Percentiles rank a stretch among this genome's conserved stretches.
Evolutionary conservation across 1,284 basidiomycete genomes (phyloP).

Genomic region (Austropuccinia psidii): DNA sequence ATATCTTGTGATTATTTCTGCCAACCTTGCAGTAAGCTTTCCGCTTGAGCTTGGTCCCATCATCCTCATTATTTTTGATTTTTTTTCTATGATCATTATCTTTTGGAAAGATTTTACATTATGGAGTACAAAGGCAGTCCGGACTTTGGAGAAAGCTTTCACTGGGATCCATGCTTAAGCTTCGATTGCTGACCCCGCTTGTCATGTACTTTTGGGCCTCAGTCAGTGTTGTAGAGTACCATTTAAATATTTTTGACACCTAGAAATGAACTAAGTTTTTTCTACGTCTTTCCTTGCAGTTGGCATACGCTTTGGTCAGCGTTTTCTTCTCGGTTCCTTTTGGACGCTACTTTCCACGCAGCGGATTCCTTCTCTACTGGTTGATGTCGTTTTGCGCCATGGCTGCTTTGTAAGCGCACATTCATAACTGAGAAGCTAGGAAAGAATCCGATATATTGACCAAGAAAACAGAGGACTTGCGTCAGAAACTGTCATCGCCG

Average conservation of each 20-base stretch:
- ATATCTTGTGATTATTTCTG: conserved; percentile 22
- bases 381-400: conserved; percentile 24
- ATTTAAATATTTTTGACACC: too few relatives aligned
- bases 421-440: too few relatives aligned
- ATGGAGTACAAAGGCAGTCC: not conserved
- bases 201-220: conserved; percentile 29
- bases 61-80: too few relatives aligned
- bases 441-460: too few relatives aligned
- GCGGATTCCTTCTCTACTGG: conserved; percentile 28
- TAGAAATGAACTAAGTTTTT: not conserved
- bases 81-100: not conserved
- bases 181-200: conserved; percentile 9
- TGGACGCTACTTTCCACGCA: not conserved
- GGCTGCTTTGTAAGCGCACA: conserved; percentile 15
- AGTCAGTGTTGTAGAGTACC: not conserved
- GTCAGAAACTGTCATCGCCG: conserved; percentile 9
- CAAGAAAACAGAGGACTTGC: conserved; percentile 10
- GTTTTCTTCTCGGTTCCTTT: conserved; percentile 28
- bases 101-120: not conserved
- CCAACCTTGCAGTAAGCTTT: conserved; percentile 4
- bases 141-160: conserved; percentile 15
- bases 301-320: conserved; percentile 14
- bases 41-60: not conserved
- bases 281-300: not conserved
- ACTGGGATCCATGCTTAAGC: conserved; percentile 9